Evolutionary conservation across 2,329 filamentous ascomycete genomes (phyloP).

Genomic region (Lasiodiplodia citricola): DNA sequence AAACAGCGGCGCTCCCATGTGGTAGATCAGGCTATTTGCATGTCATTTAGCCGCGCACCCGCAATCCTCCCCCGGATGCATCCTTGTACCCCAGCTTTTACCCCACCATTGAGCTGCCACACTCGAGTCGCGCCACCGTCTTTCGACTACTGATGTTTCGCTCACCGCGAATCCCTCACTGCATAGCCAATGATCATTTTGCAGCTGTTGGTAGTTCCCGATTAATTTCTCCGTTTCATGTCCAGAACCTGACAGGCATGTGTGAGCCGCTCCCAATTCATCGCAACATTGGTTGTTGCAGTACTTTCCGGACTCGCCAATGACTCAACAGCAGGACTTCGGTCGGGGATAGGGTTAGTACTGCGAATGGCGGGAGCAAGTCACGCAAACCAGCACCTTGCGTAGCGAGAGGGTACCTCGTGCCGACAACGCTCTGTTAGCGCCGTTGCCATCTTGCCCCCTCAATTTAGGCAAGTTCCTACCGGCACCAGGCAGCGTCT

Average conservation of each 20-base stretch:
- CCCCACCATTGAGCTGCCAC: conserved; percentile 14
- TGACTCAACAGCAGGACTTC: no score
- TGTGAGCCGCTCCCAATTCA: background rate
- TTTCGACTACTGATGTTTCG: background rate
- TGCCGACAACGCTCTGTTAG: conserved; percentile 1
- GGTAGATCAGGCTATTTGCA: conserved; percentile 22
- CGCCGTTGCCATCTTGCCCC: background rate
- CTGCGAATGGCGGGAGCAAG: background rate
- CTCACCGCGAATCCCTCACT: background rate
- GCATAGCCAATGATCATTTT: background rate
- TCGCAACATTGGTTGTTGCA: no score
- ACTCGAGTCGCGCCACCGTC: conserved; percentile 12
- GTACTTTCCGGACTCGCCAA: no score
- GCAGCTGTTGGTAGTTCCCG: background rate
- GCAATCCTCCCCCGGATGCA: conserved; percentile 16
- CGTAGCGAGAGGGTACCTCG: background rate
- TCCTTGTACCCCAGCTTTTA: conserved; percentile 23
- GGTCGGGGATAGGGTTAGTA: background rate
- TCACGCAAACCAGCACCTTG: background rate
- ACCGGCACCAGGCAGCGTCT: background rate
- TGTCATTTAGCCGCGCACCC: conserved; percentile 18
- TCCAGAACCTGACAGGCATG: background rate
- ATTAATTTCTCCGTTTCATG: background rate
- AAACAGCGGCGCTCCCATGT: conserved; percentile 12
- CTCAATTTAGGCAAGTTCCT: conserved; percentile 11